phyloP scores from a whole-genome alignment of 78 protist species.

The Dictyostelium firmibasis region DNA sequence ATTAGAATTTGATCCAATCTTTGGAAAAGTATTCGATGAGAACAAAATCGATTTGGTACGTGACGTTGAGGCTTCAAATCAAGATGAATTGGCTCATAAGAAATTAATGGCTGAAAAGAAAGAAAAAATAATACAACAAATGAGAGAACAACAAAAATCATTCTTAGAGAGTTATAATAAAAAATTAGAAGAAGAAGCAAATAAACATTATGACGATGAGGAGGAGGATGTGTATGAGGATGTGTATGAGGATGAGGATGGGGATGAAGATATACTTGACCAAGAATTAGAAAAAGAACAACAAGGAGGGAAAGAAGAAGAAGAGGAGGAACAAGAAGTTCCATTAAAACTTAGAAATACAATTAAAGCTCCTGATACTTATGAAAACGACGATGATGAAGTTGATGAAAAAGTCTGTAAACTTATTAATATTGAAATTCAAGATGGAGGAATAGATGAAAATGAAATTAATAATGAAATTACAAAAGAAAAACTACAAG shows the following conservation, averaged over 20 bases:
- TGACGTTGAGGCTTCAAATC: not conserved
- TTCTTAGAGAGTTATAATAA: not conserved
- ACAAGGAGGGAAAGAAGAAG: not conserved
- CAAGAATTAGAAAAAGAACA: not conserved
- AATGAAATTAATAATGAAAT: not conserved
- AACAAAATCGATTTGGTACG: not conserved
- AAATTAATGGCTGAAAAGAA: constrained; percentile 51
- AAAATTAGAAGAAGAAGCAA: not conserved
- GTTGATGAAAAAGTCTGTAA: not conserved
- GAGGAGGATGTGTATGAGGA: not conserved
- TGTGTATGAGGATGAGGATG: not conserved
- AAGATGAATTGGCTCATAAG: constrained; percentile 23
- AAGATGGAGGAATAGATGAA: not conserved
- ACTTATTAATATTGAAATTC: not conserved
- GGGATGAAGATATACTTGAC: not conserved
- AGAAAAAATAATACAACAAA: constrained; percentile 31
- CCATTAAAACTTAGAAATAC: not conserved
- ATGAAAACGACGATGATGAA: not conserved
- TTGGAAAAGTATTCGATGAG: not conserved
- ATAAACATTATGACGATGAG: not conserved
- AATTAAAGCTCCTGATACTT: not conserved
- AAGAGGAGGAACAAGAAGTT: not conserved
- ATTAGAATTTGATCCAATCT: constrained; percentile 13
- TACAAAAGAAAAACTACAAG: not conserved
- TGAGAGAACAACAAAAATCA: constrained; percentile 63